A percentile compares a stretch with the other conserved stretches of the same genome.
Evolutionary conservation across 2,329 filamentous ascomycete genomes (phyloP).

Genomic region (Kalaharituber pfeilii): DNA sequence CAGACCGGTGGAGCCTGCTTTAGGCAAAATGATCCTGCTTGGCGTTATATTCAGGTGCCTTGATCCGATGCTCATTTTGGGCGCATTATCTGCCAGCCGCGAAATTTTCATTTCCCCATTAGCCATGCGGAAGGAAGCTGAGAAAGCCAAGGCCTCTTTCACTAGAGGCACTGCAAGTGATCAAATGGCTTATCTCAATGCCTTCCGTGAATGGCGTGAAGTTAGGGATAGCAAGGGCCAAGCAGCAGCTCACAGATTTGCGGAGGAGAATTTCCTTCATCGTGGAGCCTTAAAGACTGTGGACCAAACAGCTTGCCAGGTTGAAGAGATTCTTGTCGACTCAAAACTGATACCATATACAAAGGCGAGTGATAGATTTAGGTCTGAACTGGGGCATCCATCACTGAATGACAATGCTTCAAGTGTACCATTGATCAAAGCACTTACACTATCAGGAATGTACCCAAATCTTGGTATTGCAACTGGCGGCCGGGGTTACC

Average conservation of each 20-base stretch:
- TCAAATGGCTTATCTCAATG: conserved; percentile 32
- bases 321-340: conserved; percentile 27
- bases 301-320: conserved; percentile 26
- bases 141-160: conserved; percentile 24
- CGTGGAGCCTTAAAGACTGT: conserved; percentile 26
- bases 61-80: conserved; percentile 34
- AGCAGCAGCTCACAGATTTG: conserved; percentile 23
- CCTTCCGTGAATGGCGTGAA: conserved; percentile 29
- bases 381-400: conserved; percentile 23
- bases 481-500: conserved; percentile 18
- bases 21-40: conserved; percentile 35
- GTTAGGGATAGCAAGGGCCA: conserved; percentile 24
- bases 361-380: conserved; percentile 9
- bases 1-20: conserved; percentile 31
- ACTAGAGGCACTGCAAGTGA: conserved; percentile 29
- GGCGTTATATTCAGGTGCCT: conserved; percentile 37
- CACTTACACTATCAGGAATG: conserved; percentile 31
- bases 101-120: conserved; percentile 26
- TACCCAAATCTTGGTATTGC: conserved; percentile 31
- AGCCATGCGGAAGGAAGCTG: conserved; percentile 20
- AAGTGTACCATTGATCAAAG: conserved; percentile 31
- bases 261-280: conserved; percentile 26
- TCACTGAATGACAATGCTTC: conserved; percentile 32
- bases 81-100: conserved; percentile 25
- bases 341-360: conserved; percentile 25